phyloP scores from a whole-genome alignment of 768 basidiomycete species.

The Rhizopogon sp. region DNA sequence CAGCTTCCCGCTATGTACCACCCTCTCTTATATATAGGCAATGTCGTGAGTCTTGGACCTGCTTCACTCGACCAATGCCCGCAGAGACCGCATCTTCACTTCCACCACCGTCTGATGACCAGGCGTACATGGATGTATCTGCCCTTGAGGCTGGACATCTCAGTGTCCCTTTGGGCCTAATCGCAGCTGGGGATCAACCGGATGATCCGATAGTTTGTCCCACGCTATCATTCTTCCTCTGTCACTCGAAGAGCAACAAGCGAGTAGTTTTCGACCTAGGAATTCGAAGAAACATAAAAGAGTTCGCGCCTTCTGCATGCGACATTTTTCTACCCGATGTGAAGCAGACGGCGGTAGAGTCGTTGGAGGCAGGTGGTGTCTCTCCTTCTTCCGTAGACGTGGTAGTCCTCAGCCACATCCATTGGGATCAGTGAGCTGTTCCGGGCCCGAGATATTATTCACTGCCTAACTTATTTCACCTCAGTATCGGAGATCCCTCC shows the following conservation, averaged over 20 bases:
- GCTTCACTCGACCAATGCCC: background rate
- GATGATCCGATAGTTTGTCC: constrained; percentile 31
- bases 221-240: constrained; percentile 47
- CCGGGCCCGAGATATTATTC: constrained; percentile 34
- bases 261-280: constrained; percentile 55
- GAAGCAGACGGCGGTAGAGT: constrained; percentile 31
- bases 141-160: constrained; percentile 50
- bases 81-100: constrained; percentile 14
- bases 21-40: background rate
- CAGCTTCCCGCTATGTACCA: background rate
- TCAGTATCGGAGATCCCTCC: constrained; percentile 38
- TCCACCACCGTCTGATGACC: constrained; percentile 35
- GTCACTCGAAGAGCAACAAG: constrained; percentile 36
- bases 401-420: constrained; percentile 45
- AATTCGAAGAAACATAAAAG: constrained; percentile 41
- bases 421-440: constrained; percentile 43
- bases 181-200: constrained; percentile 31
- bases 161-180: constrained; percentile 29
- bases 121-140: constrained; percentile 51
- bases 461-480: constrained; percentile 35
- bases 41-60: background rate
- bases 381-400: constrained; percentile 36
- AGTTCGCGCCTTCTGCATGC: constrained; percentile 20
- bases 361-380: constrained; percentile 41
- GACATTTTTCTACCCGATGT: constrained; percentile 22